Base-by-base conservation (phyloP, 208 protist species). In the Angomonas ambiguus region DNA sequence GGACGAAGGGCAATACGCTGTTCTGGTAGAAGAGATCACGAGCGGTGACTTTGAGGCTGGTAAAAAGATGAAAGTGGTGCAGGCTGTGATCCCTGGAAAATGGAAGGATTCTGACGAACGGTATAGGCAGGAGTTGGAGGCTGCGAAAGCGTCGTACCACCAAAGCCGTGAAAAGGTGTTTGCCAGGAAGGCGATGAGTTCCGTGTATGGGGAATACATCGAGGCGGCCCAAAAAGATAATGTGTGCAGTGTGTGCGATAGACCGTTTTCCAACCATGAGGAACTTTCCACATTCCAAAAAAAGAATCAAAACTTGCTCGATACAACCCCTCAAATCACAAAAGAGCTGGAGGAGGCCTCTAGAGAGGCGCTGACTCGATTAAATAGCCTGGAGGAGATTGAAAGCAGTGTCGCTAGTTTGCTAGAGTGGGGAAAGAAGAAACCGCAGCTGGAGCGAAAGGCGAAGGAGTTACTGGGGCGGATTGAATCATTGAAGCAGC, bases 231-330 rank as follows among this genome's bases (percentile, higher is more conserved):
- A 69, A 59, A 56, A 31, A 42, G 57, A 69, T n/a, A 78, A 72
- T 30, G 72, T 42, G 49, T 93, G 87, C 48, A 75, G 77, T 2
- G 72, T 91, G 34, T 93, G 87, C 60, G 82, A 84, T 49, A 81
- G 83, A 0, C 30, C 42, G n/a, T 91, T 93, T 55, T 61, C 34
- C 20, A 67, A 64, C 59, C 28, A 62, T n/a, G 58, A 62, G 18
- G 71, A 49, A 13, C 77, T 79, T 4, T 64, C 71, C 35, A 25
- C 11, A 28, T 51, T 92, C 27, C 75, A 89, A 68, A 51, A 35
- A 24, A 31, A 83, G 53, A 74, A 82, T 61, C 25, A 48, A 2
- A 68, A 74, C 20, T 68, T 85, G 38, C 30, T 67, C 53, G 57
- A 74, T 3, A 63, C 30, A 3, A 25, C 20, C 10, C 6, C 67